Evolutionary conservation across 2,329 filamentous ascomycete species (phyloP), one percentile per base, ranked within the genome.

Genomic region (Aspergillus sergii): DNA sequence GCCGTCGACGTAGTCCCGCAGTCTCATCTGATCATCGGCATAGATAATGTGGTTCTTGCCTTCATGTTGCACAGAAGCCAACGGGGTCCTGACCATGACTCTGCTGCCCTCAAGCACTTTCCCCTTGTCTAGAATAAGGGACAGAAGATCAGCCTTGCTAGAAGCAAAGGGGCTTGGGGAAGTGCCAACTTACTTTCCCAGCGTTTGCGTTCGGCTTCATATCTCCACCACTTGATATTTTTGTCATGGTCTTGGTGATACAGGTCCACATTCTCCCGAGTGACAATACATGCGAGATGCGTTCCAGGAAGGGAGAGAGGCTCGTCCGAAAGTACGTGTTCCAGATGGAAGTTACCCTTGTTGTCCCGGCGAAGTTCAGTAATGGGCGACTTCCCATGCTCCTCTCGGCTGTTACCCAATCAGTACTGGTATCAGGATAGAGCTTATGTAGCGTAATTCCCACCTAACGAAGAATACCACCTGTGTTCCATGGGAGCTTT

Each of bases 11-110:
- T 26, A 36, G 34, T 55, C 51, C n/a, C 30, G 30, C 21, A 55
- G n/a, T 28, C 34, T 55, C 32, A 39, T 36, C 14, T 55, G 51
- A 26, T 55, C 34, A 39, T 55, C 51, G 9, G 32, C 51, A 26
- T 55, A 55, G 32, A 55, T 11, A 21, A 55, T 21, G 34, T 55
- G 51, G 51, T 55, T 55, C 51, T 36, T 55, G 51, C 51, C 51
- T 19, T 55, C 51, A 14, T 16, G 4, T 11, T 41, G 11, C 6
- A 55, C 51, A 21, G 51, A n/a, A 11, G 51, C 51, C 30, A 55
- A 11, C 0, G 51, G 51, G 23, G 51, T 36, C 12, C 34, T n/a
- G 11, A 55, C 51, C 51, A 55, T 55, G 32, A 55, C 51, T 39
- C 21, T 16, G 32, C 21, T 55, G 32, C 51, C 51, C 30, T 55